Evolutionary conservation across 164 flowering plant genomes (phyloP), one percentile per base, ranked within the genome.

Genomic region (Macadamia integrifolia): DNA sequence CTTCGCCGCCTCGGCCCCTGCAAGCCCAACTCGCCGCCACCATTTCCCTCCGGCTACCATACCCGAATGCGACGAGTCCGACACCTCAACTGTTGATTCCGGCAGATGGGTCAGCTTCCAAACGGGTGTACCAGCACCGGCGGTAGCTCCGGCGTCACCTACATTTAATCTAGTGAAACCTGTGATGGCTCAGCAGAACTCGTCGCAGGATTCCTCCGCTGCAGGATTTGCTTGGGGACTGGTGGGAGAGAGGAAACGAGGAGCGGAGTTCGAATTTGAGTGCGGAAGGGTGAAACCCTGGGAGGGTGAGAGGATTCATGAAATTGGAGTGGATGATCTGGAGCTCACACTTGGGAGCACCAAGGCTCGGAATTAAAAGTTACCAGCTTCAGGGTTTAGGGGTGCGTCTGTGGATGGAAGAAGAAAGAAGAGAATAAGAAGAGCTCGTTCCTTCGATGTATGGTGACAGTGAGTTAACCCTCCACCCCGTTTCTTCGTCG

Each of bases 221-320:
- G 73, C 73, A 43, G 67, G 66, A 0, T 43, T 75, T 65, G 65
- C 18, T 80, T 82, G 77, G 80, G 13, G 50, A 9, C 7, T 46
- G 50, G 50, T 46, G 50, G 50, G 50, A 46, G 50, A 46, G 71
- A 81, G 72, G 65, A 78, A 70, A 4, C 31, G 79, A 52, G 81
- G 79, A 28, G 49, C 84, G 13, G 94, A 90, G 75, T 87, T 90
- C 71, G 91, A 83, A 72, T 90, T 92, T 63, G 93, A 80, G 83
- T 83, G 76, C 71, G 77, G 83, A 3, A 78, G 72, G 49, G 92
- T 93, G 66, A 93, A 78, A 72, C 76, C 98, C 0, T 93, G 98
- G 98, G 98, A 93, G 63, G 98, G 98, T 8, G 98, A 93, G 84
- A 85, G 82, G 69, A 90, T 90, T 66, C 94, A 87, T 74, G 98